Percentiles rank a stretch among this genome's conserved stretches.
These are phyloP conservation scores for Aspergillus felis DNA, from an alignment of 2,329 filamentous ascomycete genomes.

Conservation along the genomic window DNA sequence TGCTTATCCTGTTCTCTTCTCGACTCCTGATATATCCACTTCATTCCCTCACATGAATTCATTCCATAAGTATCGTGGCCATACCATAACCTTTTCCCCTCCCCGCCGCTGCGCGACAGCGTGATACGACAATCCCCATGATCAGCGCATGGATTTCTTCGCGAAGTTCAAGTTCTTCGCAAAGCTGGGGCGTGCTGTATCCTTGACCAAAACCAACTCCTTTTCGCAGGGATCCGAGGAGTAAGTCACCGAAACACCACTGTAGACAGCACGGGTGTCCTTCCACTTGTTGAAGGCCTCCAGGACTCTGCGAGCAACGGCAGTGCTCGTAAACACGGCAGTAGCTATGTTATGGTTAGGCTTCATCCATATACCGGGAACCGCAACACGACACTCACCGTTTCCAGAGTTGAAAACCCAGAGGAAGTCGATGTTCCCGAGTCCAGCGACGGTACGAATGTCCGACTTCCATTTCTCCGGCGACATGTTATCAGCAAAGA, in stretches of 20 bases:
- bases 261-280: slow-evolving; percentile 25
- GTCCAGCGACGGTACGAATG: slow-evolving; percentile 30
- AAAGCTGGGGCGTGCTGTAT: slow-evolving; percentile 12
- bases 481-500: slow-evolving; percentile 33
- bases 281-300: slow-evolving; percentile 30
- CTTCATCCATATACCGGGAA: background rate
- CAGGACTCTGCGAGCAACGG: slow-evolving; percentile 31
- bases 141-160: slow-evolving; percentile 14
- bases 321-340: slow-evolving; percentile 36
- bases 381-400: slow-evolving; percentile 26
- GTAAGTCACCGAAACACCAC: slow-evolving; percentile 32
- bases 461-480: slow-evolving; percentile 34
- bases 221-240: slow-evolving; percentile 41
- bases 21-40: background rate
- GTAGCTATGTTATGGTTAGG: slow-evolving; percentile 29
- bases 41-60: background rate
- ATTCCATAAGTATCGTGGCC: background rate
- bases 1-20: background rate
- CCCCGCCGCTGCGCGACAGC: background rate
- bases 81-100: background rate
- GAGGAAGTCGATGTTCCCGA: slow-evolving; percentile 36
- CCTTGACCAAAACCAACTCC: slow-evolving; percentile 28
- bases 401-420: slow-evolving; percentile 44
- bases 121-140: background rate
- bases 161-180: slow-evolving; percentile 15